Conservation (phyloP, 2,329 filamentous ascomycete species). For the Talaromyces sp. region DNA sequence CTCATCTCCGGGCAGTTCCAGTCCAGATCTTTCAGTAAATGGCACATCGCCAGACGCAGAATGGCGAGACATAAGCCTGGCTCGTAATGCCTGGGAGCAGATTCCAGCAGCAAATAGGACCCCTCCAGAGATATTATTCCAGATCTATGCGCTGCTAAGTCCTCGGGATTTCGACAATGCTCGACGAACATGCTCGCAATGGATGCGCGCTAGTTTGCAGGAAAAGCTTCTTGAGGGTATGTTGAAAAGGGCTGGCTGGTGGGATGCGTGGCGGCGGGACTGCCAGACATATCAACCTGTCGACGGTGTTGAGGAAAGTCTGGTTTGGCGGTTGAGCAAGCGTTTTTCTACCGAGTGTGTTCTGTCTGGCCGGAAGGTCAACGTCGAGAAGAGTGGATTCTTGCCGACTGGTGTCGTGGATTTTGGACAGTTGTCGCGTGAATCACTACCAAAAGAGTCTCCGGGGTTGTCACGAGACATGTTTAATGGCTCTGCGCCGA, state of each 20-base stretch:
- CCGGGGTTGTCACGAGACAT: slow-evolving; percentile 19
- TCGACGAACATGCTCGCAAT: slow-evolving; percentile 57
- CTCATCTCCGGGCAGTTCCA: slow-evolving; percentile 10
- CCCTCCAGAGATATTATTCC: slow-evolving; percentile 50
- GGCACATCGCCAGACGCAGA: slow-evolving; percentile 5
- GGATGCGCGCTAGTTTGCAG: slow-evolving; percentile 59
- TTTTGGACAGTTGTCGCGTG: slow-evolving; percentile 27
- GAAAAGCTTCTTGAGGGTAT: slow-evolving; percentile 50
- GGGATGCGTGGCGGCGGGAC: slow-evolving; percentile 39
- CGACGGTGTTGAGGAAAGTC: slow-evolving; percentile 38
- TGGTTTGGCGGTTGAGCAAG: slow-evolving; percentile 43
- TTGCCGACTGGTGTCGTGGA: slow-evolving; percentile 36
- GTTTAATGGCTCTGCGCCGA: slow-evolving; percentile 14
- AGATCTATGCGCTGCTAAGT: slow-evolving; percentile 45
- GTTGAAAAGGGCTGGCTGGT: slow-evolving; percentile 57
- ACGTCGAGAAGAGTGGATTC: slow-evolving; percentile 33
- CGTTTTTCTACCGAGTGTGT: slow-evolving; percentile 50
- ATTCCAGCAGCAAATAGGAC: slow-evolving; percentile 32
- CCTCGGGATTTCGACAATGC: slow-evolving; percentile 59
- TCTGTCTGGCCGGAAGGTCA: slow-evolving; percentile 36
- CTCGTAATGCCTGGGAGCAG: not conserved
- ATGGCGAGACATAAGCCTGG: slow-evolving; percentile 1
- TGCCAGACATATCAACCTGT: slow-evolving; percentile 25
- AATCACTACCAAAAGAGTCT: slow-evolving; percentile 19
- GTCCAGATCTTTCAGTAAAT: slow-evolving; percentile 2